Conservation (phyloP, 2,329 filamentous ascomycete species). For the Penicillium sp. region DNA sequence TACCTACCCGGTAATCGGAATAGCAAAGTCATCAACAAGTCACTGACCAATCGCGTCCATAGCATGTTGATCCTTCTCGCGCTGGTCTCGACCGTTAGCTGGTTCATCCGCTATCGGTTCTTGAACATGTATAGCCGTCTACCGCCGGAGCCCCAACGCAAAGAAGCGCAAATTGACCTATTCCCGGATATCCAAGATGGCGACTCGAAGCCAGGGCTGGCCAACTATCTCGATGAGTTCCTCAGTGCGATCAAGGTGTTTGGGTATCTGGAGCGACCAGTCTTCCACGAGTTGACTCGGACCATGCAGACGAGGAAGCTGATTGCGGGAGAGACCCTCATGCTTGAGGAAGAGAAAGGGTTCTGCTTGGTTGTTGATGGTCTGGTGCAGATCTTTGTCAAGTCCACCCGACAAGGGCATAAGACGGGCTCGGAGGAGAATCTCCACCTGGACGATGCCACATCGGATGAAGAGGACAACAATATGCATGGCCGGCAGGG, state of each 20-base stretch:
- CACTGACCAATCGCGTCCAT: conserved; percentile 8
- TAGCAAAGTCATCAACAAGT: neutral
- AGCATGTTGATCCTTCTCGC: conserved; percentile 76
- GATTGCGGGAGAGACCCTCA: conserved; percentile 91
- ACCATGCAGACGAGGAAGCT: conserved; percentile 98
- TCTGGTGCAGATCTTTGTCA: conserved; percentile 96
- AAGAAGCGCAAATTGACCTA: conserved; percentile 92
- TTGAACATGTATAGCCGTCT: conserved; percentile 96
- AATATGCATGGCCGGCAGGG: conserved; percentile 68
- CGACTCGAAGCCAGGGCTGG: conserved; percentile 83
- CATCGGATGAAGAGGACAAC: conserved; percentile 69
- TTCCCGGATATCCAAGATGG: conserved; percentile 92
- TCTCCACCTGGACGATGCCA: conserved; percentile 47
- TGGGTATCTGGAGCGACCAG: conserved; percentile 91
- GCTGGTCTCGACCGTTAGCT: conserved; percentile 81
- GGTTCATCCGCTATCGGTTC: conserved; percentile 93
- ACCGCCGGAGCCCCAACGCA: conserved; percentile 90
- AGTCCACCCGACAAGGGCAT: conserved; percentile 64
- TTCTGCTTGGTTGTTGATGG: conserved; percentile 98
- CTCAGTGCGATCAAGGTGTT: conserved; percentile 99
- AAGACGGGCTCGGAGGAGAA: conserved; percentile 43
- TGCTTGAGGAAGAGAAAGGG: conserved; percentile 95
- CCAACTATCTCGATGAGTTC: conserved; percentile 98
- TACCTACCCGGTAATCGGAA: neutral
- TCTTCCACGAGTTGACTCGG: conserved; percentile 95